Evolutionary conservation across 768 basidiomycete species (phyloP).

Genomic region (Tylopilus rubrobrunneus): DNA sequence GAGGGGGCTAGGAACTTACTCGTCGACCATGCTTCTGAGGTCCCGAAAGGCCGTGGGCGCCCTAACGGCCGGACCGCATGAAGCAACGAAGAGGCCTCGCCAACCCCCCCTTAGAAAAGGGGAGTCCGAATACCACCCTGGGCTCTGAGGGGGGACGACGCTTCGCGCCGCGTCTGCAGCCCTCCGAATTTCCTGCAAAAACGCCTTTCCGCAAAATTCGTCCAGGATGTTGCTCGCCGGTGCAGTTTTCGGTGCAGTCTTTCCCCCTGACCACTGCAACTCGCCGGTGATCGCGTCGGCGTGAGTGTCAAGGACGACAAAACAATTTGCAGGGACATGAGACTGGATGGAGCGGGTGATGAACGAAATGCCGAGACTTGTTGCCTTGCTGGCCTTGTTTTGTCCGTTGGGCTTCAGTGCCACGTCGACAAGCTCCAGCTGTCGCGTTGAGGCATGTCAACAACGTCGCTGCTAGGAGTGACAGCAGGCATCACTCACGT

Average conservation of each 20-base stretch:
- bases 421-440: not conserved
- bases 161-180: not conserved
- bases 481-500: not conserved
- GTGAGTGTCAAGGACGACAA: not conserved
- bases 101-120: not conserved
- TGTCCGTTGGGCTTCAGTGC: not conserved
- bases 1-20: not conserved
- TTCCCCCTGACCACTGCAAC: not conserved
- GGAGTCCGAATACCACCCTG: not conserved
- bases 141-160: rapidly evolving
- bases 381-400: not conserved
- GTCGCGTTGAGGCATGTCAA: no score
- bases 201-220: not conserved
- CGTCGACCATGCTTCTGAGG: not conserved
- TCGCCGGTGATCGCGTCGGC: not conserved
- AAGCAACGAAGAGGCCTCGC: not conserved
- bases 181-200: not conserved
- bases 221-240: not conserved
- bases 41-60: not conserved
- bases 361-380: not conserved
- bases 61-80: not conserved
- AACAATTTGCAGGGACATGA: not conserved
- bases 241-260: rapidly evolving
- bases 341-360: not conserved
- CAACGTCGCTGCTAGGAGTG: no score